Conservation (phyloP, 2,329 filamentous ascomycete genomes). For the Monosporascus sp. region DNA sequence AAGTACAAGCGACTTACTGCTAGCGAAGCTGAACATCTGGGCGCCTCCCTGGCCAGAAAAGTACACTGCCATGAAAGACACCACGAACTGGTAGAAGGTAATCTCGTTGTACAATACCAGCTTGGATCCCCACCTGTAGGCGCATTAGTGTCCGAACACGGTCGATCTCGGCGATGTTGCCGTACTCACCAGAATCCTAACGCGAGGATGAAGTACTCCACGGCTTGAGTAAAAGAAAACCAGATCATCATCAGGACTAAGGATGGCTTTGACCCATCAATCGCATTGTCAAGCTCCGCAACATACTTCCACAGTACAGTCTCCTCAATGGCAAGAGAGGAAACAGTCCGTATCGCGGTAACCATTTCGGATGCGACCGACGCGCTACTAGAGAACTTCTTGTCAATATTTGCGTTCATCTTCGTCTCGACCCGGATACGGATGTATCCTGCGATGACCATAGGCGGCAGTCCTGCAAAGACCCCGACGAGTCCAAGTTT, state of each 20-base stretch:
- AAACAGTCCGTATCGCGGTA: too few relatives aligned
- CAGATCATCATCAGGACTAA: conserved; percentile 17
- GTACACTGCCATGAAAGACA: conserved; percentile 47
- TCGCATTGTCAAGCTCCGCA: too few relatives aligned
- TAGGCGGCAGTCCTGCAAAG: conserved; percentile 35
- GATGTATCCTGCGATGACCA: conserved; percentile 35
- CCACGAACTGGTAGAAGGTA: conserved; percentile 38
- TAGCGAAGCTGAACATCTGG: conserved; percentile 42
- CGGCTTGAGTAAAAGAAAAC: conserved; percentile 22
- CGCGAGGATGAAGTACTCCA: conserved; percentile 27
- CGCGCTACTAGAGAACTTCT: conserved; percentile 30
- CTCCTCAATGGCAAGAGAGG: too few relatives aligned
- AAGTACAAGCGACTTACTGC: conserved; percentile 25
- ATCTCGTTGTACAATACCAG: conserved; percentile 33
- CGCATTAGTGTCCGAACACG: not conserved
- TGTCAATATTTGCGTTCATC: conserved; percentile 31
- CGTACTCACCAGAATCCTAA: conserved; percentile 31
- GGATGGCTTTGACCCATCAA: not conserved
- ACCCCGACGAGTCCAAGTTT: conserved; percentile 39
- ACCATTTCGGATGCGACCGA: too few relatives aligned
- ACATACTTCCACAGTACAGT: too few relatives aligned
- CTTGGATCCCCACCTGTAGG: conserved; percentile 29
- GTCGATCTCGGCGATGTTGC: not conserved
- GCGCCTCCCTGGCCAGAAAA: conserved; percentile 37
- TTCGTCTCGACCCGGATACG: conserved; percentile 38